Percentiles rank a stretch among this genome's conserved stretches.
phyloP scores from a whole-genome alignment of 176 grass and related monocot genomes.

The Oryza officinalis region DNA sequence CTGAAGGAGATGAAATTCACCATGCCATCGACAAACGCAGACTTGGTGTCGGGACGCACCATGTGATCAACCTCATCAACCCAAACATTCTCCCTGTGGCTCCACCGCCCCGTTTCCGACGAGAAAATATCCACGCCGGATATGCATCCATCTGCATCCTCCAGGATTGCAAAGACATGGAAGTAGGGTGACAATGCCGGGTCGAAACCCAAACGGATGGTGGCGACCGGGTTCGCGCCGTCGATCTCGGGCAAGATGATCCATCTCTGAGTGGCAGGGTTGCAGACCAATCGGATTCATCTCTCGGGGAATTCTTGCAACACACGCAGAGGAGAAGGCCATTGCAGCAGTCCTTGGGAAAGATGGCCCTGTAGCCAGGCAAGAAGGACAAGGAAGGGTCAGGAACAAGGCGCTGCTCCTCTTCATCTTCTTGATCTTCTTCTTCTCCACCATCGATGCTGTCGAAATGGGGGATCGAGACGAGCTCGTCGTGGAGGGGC shows the following conservation, averaged over 20 bases:
- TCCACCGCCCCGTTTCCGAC: neutral
- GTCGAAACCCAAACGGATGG: neutral
- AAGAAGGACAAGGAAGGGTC: neutral
- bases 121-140: neutral
- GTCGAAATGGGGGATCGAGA: neutral
- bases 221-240: neutral
- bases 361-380: neutral
- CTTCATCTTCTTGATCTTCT: neutral
- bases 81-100: neutral
- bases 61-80: neutral
- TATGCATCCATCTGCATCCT: neutral
- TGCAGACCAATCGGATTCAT: neutral
- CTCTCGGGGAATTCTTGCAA: neutral
- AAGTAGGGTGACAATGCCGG: neutral
- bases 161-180: neutral
- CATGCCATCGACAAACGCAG: neutral
- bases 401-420: neutral
- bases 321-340: conserved; percentile 2
- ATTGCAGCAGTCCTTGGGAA: neutral
- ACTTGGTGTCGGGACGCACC: neutral
- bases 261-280: conserved; percentile 3
- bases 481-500: neutral
- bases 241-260: neutral
- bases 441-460: neutral
- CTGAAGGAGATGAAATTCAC: neutral